phyloP scores from a whole-genome alignment of 345 rosid species.

The Arabidopsis suecica region DNA sequence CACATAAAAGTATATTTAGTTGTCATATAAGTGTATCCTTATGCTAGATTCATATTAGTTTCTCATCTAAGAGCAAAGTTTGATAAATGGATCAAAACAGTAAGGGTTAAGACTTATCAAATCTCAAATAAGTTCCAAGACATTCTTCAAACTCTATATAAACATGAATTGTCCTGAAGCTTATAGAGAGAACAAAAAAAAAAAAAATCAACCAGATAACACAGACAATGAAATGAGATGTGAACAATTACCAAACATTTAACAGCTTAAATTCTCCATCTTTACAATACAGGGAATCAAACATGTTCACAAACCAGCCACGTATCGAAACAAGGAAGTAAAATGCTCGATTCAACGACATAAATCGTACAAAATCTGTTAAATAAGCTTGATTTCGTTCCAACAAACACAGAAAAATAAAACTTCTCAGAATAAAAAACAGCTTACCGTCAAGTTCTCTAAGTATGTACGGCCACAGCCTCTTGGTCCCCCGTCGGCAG shows the following conservation, averaged over 20 bases:
- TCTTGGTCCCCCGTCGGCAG: slow-evolving; percentile 1
- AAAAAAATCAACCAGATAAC: not conserved
- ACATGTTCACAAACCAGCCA: not conserved
- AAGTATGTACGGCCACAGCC: not conserved
- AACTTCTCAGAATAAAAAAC: too few species aligned
- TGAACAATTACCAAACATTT: not conserved
- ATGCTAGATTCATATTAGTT: not conserved
- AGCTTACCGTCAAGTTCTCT: not conserved
- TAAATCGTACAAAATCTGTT: not conserved
- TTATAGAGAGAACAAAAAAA: too few species aligned
- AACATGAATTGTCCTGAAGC: not conserved
- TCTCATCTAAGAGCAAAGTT: not conserved
- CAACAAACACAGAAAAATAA: not conserved
- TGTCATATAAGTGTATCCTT: too few species aligned
- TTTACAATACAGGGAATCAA: not conserved
- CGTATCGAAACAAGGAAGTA: not conserved
- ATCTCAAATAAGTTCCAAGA: not conserved
- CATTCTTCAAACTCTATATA: not conserved
- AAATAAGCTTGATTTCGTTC: not conserved
- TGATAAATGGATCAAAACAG: not conserved
- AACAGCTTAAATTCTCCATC: not conserved
- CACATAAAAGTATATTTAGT: not conserved
- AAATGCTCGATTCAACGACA: too few species aligned
- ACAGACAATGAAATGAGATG: not conserved
- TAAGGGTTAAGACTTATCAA: not conserved